Base-by-base conservation (phyloP, 2,329 filamentous ascomycete genomes). In the Pestalotiopsis sp. region DNA sequence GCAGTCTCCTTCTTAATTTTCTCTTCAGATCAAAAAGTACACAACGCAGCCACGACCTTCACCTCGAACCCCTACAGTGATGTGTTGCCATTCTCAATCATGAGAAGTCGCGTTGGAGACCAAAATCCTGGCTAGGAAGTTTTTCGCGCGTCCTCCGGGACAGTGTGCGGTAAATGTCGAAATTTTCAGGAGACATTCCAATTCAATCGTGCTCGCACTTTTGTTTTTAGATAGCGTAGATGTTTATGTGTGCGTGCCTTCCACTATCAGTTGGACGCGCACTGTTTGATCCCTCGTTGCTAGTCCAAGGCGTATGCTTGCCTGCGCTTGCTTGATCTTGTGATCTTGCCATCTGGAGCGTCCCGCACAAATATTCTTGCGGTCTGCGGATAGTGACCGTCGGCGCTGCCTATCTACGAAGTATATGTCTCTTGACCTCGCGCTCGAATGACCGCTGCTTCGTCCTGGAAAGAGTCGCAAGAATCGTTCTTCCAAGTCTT, bases 1-100 rank as follows among this genome's bases (percentile, higher is more conserved):
- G 40, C 24, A 22, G 40, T 35, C 22, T 26, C 38, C 48, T 56
- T 77, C 76, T 79, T 80, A 72, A 79, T 80, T 83, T 81, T 78
- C 81, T 81, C 83, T 79, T 72, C 79, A 83, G 81, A 88, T 88
- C 86, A 89, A 89, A 88, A 88, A 89, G 85, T 83, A 79, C 81
- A 87, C 81, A 80, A 85, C 87, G 85, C 81, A 81, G 87, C 86
- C 86, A 89, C 86, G 86, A 89, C 86, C 86, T 81, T 85, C 86
- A 88, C 82, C 82, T 81, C 82, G 84, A 77, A 68, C 73, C 75
- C 75, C 81, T 77, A 89, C 86, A 86, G 86, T 88, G 86, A 85
- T 80, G 85, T 77, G 86, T 89, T 89, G 86, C 86, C 86, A 85
- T 85, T 84, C 81, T 80, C 80, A 35, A 75, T 70, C 67, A 65